Conservation (phyloP, 2,329 filamentous ascomycete genomes). For the Trichocomaceae sp. region DNA sequence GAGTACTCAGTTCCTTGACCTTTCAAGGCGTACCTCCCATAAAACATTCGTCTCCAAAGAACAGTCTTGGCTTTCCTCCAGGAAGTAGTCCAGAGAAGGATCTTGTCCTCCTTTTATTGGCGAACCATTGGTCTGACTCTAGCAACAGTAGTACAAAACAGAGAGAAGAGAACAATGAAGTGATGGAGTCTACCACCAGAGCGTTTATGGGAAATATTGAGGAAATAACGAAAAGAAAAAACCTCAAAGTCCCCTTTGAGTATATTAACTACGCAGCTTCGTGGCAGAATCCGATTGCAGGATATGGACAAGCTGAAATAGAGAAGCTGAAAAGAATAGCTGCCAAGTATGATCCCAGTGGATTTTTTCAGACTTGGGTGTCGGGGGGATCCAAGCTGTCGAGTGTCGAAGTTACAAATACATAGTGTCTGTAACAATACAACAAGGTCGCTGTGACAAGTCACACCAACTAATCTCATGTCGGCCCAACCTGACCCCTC, state of each 20-base stretch:
- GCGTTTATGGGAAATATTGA: not conserved
- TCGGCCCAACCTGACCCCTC: no score
- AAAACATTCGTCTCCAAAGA: not conserved
- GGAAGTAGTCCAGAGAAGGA: not conserved
- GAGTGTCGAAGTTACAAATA: no score
- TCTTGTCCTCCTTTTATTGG: not conserved
- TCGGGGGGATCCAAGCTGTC: conserved; percentile 23
- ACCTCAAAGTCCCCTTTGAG: not conserved
- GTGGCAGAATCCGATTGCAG: conserved; percentile 36
- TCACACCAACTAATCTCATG: no score
- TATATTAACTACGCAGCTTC: conserved; percentile 39
- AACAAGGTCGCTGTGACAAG: no score
- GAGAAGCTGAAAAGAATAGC: conserved; percentile 21
- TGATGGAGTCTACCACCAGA: not conserved
- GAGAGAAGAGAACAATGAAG: not conserved
- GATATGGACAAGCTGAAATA: conserved; percentile 39
- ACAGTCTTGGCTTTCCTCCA: not conserved
- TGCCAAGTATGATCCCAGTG: conserved; percentile 20
- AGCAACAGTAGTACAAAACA: not conserved
- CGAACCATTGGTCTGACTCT: not conserved
- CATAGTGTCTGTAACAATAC: no score
- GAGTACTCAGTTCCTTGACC: not conserved
- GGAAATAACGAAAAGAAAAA: not conserved
- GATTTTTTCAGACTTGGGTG: conserved; percentile 24
- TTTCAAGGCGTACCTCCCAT: not conserved